Evolutionary conservation across 768 basidiomycete species (phyloP).

Genomic region (Strobilomyces dryophilus): DNA sequence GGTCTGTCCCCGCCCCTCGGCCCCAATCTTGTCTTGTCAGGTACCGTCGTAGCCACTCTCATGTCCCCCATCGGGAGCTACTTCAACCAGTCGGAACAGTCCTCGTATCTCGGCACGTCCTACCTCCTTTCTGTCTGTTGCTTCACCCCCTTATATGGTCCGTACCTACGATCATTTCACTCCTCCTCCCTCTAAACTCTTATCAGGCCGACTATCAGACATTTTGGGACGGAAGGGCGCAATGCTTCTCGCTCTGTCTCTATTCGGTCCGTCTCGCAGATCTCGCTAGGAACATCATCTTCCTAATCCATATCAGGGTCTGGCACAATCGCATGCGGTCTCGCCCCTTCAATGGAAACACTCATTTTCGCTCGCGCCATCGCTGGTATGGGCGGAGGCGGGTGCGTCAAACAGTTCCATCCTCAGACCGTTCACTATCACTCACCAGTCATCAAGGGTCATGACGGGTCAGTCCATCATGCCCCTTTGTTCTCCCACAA

Average conservation of each 20-base stretch:
- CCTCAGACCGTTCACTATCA: neutral
- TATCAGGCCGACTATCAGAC: conserved; percentile 74
- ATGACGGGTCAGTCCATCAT: conserved; percentile 63
- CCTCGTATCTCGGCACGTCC: conserved; percentile 85
- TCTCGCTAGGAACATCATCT: conserved; percentile 8
- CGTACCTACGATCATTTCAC: conserved; percentile 19
- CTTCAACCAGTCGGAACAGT: conserved; percentile 73
- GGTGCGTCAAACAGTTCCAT: conserved; percentile 44
- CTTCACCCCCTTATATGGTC: conserved; percentile 87
- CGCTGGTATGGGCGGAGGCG: conserved; percentile 91
- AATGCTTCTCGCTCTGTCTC: conserved; percentile 75
- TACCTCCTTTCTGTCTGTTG: conserved; percentile 87
- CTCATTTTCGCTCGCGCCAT: conserved; percentile 79
- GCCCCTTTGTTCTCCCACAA: conserved; percentile 6
- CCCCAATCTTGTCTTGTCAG: conserved; percentile 25
- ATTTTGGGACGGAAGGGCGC: conserved; percentile 83
- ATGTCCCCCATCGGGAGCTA: conserved; percentile 82
- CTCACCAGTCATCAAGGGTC: conserved; percentile 46
- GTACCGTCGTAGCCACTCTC: conserved; percentile 85
- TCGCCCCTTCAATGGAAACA: conserved; percentile 81
- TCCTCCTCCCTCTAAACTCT: conserved; percentile 16
- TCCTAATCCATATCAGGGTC: conserved; percentile 44
- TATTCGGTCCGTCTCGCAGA: conserved; percentile 62
- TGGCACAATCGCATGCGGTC: conserved; percentile 82
- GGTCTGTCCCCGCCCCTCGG: neutral